A percentile compares a stretch with the other conserved stretches of the same genome.
Conservation (phyloP, 108 stramenopile genomes). For the Nannochloropsis oceanica region DNA sequence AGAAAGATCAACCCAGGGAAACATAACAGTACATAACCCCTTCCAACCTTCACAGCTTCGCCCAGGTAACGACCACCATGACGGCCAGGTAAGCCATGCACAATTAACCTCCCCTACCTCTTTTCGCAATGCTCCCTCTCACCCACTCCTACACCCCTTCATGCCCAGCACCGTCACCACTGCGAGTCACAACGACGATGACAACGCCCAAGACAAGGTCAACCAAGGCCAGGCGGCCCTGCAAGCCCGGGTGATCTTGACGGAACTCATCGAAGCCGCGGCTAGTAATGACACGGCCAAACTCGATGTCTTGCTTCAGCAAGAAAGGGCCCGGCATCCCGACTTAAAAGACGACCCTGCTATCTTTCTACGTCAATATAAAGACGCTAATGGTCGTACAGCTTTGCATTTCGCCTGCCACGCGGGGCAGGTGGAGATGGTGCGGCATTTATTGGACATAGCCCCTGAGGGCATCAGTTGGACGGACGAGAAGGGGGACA, state of each 20-base stretch:
- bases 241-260: background rate
- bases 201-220: background rate
- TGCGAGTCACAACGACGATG: background rate
- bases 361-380: background rate
- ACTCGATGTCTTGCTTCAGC: background rate
- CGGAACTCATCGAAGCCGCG: background rate
- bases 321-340: background rate
- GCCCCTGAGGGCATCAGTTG: constrained; percentile 3
- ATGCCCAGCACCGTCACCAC: background rate
- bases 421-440: constrained; percentile 5
- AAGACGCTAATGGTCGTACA: constrained; percentile 27
- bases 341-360: background rate
- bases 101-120: background rate
- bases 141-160: background rate
- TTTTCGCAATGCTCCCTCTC: background rate
- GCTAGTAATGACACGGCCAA: background rate
- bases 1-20: too few relatives aligned
- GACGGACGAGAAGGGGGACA: constrained; percentile 23
- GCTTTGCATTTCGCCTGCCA: constrained; percentile 29
- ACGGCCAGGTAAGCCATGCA: background rate
- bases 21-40: too few relatives aligned
- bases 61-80: background rate
- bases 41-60: too few relatives aligned
- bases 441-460: constrained; percentile 6
- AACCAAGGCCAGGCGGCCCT: background rate